Conservation (phyloP, 371 early-diverging fungal species). For the Saksenaea vasiformis region DNA sequence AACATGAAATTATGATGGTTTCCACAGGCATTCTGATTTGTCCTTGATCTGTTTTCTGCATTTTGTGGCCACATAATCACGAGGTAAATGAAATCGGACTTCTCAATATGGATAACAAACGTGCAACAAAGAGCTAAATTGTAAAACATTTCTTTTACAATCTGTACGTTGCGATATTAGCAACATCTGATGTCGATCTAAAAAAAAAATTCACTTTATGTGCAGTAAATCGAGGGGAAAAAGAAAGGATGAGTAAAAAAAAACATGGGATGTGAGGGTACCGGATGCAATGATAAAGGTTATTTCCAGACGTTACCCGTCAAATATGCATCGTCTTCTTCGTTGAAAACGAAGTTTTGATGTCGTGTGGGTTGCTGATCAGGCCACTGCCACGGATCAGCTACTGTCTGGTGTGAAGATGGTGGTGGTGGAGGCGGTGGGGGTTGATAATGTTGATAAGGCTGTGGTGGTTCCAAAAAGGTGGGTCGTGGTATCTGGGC, state of each 20-base stretch:
- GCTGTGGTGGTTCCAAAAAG: not conserved
- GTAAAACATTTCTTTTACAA: not conserved
- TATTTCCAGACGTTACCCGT: constrained; percentile 26
- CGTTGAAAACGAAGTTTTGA: constrained; percentile 4
- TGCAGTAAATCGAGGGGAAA: not conserved
- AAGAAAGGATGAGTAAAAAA: not conserved
- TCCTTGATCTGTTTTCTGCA: not conserved
- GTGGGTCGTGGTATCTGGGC: not conserved
- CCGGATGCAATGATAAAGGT: not conserved
- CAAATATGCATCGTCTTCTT: constrained; percentile 20
- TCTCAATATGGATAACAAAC: not conserved
- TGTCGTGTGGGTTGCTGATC: constrained; percentile 6
- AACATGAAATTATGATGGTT: too few relatives aligned
- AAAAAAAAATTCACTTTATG: not conserved
- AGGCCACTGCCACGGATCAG: constrained; percentile 1
- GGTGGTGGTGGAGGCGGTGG: not conserved
- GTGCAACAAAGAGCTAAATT: not conserved
- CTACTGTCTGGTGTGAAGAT: constrained; percentile 1
- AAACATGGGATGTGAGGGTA: not conserved
- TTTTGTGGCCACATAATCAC: not conserved
- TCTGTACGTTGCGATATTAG: not conserved
- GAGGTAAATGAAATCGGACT: not conserved
- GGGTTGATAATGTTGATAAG: not conserved
- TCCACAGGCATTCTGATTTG: not conserved
- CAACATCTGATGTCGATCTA: not conserved